These are phyloP conservation scores for Fusarium graminum DNA, from an alignment of 2,329 filamentous ascomycete genomes.

Conservation along the genomic window DNA sequence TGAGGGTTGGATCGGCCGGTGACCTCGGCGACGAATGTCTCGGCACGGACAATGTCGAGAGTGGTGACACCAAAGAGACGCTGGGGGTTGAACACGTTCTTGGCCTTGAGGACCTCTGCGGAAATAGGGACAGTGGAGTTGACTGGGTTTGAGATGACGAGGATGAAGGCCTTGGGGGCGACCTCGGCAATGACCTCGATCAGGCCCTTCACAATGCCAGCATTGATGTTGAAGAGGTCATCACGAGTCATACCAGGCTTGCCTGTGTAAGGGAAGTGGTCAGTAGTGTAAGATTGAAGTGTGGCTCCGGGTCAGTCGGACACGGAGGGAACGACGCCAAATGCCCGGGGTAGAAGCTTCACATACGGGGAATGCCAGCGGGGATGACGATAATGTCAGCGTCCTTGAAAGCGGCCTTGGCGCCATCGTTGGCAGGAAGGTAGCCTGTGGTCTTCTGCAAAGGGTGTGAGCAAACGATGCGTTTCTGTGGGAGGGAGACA, in stretches of 20 bases:
- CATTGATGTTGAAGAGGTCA: constrained; percentile 99
- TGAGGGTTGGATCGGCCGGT: constrained; percentile 84
- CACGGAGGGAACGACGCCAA: constrained; percentile 33
- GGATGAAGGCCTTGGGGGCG: constrained; percentile 91
- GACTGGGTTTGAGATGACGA: constrained; percentile 99
- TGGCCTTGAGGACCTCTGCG: constrained; percentile 94
- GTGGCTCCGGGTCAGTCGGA: constrained; percentile 36
- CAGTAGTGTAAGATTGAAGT: constrained; percentile 39
- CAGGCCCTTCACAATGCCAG: constrained; percentile 94
- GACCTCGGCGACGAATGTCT: constrained; percentile 93
- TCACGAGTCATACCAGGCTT: constrained; percentile 99
- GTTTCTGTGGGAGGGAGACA: constrained; percentile 44
- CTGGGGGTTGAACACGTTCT: constrained; percentile 93
- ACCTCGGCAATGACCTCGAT: constrained; percentile 89
- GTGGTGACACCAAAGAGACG: constrained; percentile 99
- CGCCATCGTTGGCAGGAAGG: constrained; percentile 86
- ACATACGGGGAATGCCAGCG: constrained; percentile 94
- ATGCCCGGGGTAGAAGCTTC: constrained; percentile 38
- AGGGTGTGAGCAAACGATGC: constrained; percentile 50
- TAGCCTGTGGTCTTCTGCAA: constrained; percentile 85
- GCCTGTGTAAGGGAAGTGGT: constrained; percentile 66
- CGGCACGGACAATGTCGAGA: constrained; percentile 96
- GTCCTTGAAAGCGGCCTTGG: constrained; percentile 89
- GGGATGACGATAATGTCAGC: constrained; percentile 98
- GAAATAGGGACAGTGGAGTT: constrained; percentile 99